These are phyloP conservation scores for Kwoniella heveanensis DNA, from an alignment of 768 basidiomycete genomes.

Conservation along the genomic window DNA sequence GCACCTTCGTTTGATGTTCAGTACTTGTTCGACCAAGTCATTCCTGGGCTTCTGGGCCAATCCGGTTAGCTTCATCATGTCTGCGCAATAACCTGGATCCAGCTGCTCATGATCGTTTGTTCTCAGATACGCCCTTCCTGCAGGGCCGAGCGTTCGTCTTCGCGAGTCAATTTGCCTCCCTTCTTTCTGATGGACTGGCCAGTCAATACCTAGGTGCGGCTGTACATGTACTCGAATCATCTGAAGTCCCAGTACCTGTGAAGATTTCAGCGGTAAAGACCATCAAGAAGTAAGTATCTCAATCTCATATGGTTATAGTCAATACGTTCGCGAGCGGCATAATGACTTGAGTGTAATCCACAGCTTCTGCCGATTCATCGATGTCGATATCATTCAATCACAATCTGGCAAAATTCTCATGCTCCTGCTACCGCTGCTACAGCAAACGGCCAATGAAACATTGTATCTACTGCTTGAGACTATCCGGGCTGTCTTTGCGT, in stretches of 20 bases:
- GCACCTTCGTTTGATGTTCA: conserved; percentile 75
- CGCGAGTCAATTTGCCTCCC: conserved; percentile 79
- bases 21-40: conserved; percentile 70
- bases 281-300: conserved; percentile 75
- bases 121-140: conserved; percentile 81
- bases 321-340: no score
- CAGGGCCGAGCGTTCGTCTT: conserved; percentile 95
- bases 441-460: conserved; percentile 80
- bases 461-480: conserved; percentile 85
- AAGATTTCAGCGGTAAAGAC: conserved; percentile 94
- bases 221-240: conserved; percentile 76
- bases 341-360: conserved; percentile 57
- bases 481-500: conserved; percentile 73
- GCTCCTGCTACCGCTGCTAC: conserved; percentile 79
- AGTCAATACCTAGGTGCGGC: conserved; percentile 86
- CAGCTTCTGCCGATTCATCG: conserved; percentile 60
- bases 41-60: conserved; percentile 73
- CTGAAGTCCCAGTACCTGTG: conserved; percentile 74
- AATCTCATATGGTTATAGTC: not conserved
- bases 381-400: conserved; percentile 65
- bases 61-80: conserved; percentile 64
- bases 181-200: conserved; percentile 71
- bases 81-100: conserved; percentile 59
- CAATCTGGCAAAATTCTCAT: conserved; percentile 74
- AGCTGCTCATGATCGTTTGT: not conserved